phyloP scores from a whole-genome alignment of 2,329 filamentous ascomycete species.

The Meredithiella fracta region DNA sequence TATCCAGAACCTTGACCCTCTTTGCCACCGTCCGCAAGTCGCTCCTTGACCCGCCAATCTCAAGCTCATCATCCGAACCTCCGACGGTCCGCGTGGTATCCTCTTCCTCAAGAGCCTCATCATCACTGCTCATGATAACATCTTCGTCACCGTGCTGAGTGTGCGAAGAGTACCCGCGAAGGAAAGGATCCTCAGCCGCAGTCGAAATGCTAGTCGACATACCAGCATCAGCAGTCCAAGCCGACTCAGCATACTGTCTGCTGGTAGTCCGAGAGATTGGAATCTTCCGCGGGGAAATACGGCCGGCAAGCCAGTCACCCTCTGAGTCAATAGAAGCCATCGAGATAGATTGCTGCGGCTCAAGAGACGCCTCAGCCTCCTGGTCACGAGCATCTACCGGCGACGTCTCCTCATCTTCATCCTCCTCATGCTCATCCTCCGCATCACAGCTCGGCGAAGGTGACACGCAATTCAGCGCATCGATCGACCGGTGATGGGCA shows the following conservation, averaged over 20 bases:
- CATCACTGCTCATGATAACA: constrained; percentile 36
- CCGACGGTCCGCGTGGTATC: constrained; percentile 13
- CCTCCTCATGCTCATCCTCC: constrained; percentile 17
- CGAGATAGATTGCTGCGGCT: constrained; percentile 54
- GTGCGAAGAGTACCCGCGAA: constrained; percentile 5
- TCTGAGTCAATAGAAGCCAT: constrained; percentile 91
- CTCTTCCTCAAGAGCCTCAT: constrained; percentile 22
- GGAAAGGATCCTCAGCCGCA: constrained; percentile 4
- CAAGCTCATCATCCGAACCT: constrained; percentile 15
- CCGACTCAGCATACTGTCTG: constrained; percentile 30
- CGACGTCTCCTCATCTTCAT: constrained; percentile 11
- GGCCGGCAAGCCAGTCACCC: constrained; percentile 85
- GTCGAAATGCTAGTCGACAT: constrained; percentile 1
- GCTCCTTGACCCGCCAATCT: constrained; percentile 19
- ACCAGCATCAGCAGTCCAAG: constrained; percentile 37
- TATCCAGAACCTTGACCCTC: constrained; percentile 44
- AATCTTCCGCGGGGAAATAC: constrained; percentile 19
- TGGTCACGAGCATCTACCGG: background rate
- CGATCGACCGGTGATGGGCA: constrained; percentile 11
- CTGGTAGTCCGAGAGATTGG: constrained; percentile 17
- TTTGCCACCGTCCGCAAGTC: background rate
- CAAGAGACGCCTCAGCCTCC: constrained; percentile 28
- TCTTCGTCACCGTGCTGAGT: constrained; percentile 18
- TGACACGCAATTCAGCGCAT: constrained; percentile 10
- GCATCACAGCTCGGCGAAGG: constrained; percentile 13